phyloP scores from a whole-genome alignment of 495 filamentous ascomycete species.

The Copromyces sp. region DNA sequence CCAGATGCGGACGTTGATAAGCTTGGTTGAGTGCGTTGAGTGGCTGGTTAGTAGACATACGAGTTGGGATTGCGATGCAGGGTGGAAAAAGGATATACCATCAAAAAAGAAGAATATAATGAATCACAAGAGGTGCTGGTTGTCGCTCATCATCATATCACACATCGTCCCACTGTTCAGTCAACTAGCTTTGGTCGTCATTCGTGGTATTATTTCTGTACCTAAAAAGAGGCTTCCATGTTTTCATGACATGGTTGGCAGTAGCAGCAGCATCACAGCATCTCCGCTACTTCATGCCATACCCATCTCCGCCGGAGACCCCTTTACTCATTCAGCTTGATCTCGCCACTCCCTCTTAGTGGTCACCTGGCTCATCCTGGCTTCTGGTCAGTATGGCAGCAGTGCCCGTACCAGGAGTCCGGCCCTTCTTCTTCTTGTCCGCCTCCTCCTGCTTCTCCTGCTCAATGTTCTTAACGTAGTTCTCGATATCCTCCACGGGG shows the following conservation, averaged over 20 bases:
- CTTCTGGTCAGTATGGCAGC: constrained; percentile 67
- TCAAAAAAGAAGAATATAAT: not conserved
- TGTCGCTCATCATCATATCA: not conserved
- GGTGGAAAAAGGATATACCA: not conserved
- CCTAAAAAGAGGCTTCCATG: not conserved
- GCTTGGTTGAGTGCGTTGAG: constrained; percentile 46
- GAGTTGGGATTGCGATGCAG: not conserved
- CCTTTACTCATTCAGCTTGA: not conserved
- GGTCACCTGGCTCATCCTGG: constrained; percentile 34
- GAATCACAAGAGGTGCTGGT: not conserved
- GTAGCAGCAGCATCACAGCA: not conserved
- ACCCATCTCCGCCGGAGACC: not conserved
- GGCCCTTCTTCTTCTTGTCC: constrained; percentile 85
- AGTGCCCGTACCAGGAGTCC: constrained; percentile 63
- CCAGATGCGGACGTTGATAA: constrained; percentile 61
- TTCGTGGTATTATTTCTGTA: not conserved
- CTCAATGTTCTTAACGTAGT: constrained; percentile 96
- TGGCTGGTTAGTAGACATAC: not conserved
- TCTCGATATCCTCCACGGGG: constrained; percentile 87
- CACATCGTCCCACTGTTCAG: not conserved
- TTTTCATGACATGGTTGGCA: not conserved
- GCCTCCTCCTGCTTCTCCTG: constrained; percentile 98
- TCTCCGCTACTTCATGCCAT: not conserved
- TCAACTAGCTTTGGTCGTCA: not conserved
- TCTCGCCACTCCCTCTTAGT: constrained; percentile 7